A percentile compares a stretch with the other conserved stretches of the same genome.
These are phyloP conservation scores for Leccinum incarnatum DNA, from an alignment of 768 basidiomycete genomes.

Conservation along the genomic window DNA sequence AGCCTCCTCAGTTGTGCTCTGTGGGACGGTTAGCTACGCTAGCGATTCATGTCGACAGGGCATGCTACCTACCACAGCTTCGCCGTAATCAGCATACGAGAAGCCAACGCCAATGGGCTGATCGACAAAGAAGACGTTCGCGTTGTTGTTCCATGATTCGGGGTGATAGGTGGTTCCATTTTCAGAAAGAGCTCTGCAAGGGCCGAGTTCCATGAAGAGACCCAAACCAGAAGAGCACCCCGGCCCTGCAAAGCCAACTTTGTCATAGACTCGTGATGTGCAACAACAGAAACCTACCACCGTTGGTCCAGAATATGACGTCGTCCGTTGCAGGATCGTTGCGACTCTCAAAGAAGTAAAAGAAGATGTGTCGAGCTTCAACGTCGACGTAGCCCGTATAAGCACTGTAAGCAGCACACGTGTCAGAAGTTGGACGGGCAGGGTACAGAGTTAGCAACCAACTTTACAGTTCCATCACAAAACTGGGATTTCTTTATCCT, in stretches of 20 bases:
- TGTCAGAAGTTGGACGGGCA: background rate
- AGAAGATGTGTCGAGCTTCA: conserved; percentile 62
- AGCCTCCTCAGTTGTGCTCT: conserved; percentile 66
- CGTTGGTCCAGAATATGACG: conserved; percentile 58
- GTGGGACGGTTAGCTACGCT: background rate
- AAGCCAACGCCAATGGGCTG: conserved; percentile 47
- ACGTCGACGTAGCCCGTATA: conserved; percentile 72
- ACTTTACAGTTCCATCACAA: conserved; percentile 43
- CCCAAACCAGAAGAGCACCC: conserved; percentile 60
- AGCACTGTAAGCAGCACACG: conserved; percentile 31
- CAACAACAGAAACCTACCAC: conserved; percentile 42
- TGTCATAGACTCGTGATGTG: background rate
- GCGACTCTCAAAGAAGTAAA: conserved; percentile 76
- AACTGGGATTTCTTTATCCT: conserved; percentile 40
- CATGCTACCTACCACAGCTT: conserved; percentile 34
- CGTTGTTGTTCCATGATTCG: conserved; percentile 66
- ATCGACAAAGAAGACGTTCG: conserved; percentile 48
- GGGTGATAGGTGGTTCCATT: conserved; percentile 54
- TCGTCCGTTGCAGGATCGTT: conserved; percentile 54
- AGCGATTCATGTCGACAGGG: background rate
- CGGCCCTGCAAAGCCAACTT: conserved; percentile 32
- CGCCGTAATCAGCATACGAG: conserved; percentile 43
- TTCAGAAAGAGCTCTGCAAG: conserved; percentile 57
- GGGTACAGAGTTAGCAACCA: background rate
- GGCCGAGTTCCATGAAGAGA: conserved; percentile 73